Conservation (phyloP, 148 eudicot genomes). For the Salicornia ramosissima region DNA sequence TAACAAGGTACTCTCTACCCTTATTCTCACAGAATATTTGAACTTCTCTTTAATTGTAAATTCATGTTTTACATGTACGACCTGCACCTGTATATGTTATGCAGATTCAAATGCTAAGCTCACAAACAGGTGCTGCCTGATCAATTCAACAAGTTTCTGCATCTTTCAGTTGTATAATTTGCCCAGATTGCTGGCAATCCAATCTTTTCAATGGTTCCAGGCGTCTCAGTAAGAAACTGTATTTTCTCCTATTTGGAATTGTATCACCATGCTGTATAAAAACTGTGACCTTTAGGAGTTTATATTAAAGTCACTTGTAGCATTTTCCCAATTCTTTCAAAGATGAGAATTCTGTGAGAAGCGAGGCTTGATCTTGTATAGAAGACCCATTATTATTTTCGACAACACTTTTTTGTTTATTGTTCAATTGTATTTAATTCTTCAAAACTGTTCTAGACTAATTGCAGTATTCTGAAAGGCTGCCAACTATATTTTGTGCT, state of each 20-base stretch:
- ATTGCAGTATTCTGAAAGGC: no score
- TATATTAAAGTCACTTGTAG: constrained; percentile 6
- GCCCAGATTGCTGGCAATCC: neutral
- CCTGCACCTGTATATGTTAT: neutral
- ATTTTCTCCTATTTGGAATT: neutral
- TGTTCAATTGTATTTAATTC: constrained; percentile 4
- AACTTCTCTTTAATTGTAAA: neutral
- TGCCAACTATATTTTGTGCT: no score
- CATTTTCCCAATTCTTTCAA: constrained; percentile 7
- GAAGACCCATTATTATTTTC: neutral
- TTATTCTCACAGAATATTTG: neutral
- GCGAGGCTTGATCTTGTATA: constrained; percentile 18
- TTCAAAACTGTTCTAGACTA: neutral
- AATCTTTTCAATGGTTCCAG: neutral
- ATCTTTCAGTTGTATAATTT: neutral
- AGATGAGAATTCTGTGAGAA: constrained; percentile 7
- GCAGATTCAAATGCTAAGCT: constrained; percentile 68
- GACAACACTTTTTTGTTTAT: neutral
- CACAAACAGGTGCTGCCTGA: constrained; percentile 39
- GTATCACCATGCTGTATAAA: constrained; percentile 12
- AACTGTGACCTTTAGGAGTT: neutral
- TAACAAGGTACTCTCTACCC: constrained; percentile 58
- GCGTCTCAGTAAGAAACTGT: neutral
- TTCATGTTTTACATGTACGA: neutral
- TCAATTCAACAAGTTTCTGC: neutral